phyloP scores from a whole-genome alignment of 257 asterid species.

The Thymus quinquecostatus region DNA sequence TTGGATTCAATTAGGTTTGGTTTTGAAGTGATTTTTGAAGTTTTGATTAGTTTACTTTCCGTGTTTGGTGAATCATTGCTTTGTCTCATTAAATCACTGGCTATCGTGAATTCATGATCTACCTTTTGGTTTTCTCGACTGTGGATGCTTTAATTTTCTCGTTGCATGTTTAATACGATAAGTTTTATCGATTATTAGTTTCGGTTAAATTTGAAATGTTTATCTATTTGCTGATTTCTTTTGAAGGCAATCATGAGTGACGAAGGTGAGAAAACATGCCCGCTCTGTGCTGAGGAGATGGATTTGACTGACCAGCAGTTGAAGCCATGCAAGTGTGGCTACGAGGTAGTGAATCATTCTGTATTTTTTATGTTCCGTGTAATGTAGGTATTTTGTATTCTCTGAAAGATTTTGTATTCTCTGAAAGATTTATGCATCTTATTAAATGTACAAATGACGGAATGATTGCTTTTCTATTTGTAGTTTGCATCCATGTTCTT shows the following conservation, averaged over 20 bases:
- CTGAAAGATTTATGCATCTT: conserved; percentile 2
- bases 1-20: conserved; percentile 38
- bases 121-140: conserved; percentile 22
- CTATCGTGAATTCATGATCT: conserved; percentile 27
- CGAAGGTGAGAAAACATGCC: conserved; percentile 93
- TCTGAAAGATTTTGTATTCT: conserved; percentile 7
- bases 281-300: conserved; percentile 99
- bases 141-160: neutral
- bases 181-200: neutral
- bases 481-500: neutral
- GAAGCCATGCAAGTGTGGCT: conserved; percentile 98
- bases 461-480: neutral
- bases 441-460: neutral
- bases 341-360: conserved; percentile 56
- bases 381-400: conserved; percentile 13
- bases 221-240: conserved; percentile 15
- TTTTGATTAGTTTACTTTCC: conserved; percentile 1
- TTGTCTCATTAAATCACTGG: neutral
- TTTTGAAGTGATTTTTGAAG: conserved; percentile 6
- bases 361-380: neutral
- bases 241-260: conserved; percentile 78
- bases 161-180: conserved; percentile 6
- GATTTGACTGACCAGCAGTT: conserved; percentile 97
- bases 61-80: neutral
- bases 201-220: neutral